Conservation (phyloP, 2,329 filamentous ascomycete genomes). For the Emydomyces testavorans region DNA sequence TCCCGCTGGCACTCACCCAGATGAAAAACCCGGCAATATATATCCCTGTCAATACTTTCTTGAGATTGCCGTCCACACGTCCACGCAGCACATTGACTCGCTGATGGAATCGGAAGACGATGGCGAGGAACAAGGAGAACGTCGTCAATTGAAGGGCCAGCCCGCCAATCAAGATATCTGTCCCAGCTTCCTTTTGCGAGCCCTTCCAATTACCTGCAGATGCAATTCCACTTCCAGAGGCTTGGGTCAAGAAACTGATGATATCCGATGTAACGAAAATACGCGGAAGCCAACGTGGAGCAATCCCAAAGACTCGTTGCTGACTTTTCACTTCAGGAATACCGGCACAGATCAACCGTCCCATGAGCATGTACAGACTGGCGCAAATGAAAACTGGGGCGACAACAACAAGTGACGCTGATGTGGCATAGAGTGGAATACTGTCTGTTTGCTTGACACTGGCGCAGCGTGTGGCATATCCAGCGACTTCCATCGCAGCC, state of each 20-base stretch:
- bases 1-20: constrained; percentile 29
- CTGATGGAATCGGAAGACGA: constrained; percentile 33
- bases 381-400: constrained; percentile 42
- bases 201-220: constrained; percentile 37
- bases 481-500: constrained; percentile 34
- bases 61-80: constrained; percentile 27
- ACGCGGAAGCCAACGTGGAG: constrained; percentile 33
- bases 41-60: constrained; percentile 33
- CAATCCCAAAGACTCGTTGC: constrained; percentile 31
- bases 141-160: constrained; percentile 34
- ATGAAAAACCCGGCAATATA: constrained; percentile 38
- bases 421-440: constrained; percentile 33
- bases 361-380: constrained; percentile 43
- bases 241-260: constrained; percentile 38
- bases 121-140: constrained; percentile 33
- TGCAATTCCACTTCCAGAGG: constrained; percentile 36
- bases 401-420: constrained; percentile 37
- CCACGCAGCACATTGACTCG: constrained; percentile 20
- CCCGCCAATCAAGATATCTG: constrained; percentile 35
- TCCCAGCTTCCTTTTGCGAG: constrained; percentile 28
- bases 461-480: constrained; percentile 32
- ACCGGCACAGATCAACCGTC: constrained; percentile 35
- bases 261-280: constrained; percentile 40
- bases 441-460: constrained; percentile 28
- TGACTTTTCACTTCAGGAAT: constrained; percentile 22